Conservation (phyloP, 2,329 filamentous ascomycete species). For the Colletotrichum agaves region DNA sequence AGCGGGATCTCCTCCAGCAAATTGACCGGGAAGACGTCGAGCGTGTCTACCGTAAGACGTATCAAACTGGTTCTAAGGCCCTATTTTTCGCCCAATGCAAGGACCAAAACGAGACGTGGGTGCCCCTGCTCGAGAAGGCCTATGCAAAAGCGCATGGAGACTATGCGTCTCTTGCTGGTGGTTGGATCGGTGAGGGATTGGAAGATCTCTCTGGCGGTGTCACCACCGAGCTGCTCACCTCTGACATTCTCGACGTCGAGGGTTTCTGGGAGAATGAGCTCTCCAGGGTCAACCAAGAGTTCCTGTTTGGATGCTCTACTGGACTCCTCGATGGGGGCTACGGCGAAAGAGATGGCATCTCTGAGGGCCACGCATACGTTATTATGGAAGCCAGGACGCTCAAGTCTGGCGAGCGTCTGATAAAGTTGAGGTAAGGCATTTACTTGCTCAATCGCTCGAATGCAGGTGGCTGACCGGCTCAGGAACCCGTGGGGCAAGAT, state of each 20-base stretch:
- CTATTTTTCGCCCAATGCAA: constrained; percentile 82
- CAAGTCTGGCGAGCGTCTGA: constrained; percentile 63
- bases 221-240: constrained; percentile 74
- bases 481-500: constrained; percentile 70
- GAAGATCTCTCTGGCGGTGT: constrained; percentile 75
- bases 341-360: constrained; percentile 68
- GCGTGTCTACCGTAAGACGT: constrained; percentile 74
- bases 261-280: constrained; percentile 87
- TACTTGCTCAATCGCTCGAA: neutral
- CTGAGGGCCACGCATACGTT: constrained; percentile 69
- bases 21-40: constrained; percentile 80
- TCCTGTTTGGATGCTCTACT: constrained; percentile 77
- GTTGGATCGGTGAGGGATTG: constrained; percentile 72
- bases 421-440: constrained; percentile 59
- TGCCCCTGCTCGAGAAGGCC: constrained; percentile 83
- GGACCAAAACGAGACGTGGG: constrained; percentile 84
- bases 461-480: constrained; percentile 34
- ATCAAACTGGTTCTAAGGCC: constrained; percentile 80
- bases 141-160: constrained; percentile 88
- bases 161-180: constrained; percentile 76
- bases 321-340: constrained; percentile 72
- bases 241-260: constrained; percentile 81
- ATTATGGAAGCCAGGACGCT: constrained; percentile 67
- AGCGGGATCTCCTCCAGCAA: constrained; percentile 79
- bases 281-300: constrained; percentile 82